These are phyloP conservation scores for Discostella pseudostelligera DNA, from an alignment of 108 stramenopile genomes.

Conservation along the genomic window DNA sequence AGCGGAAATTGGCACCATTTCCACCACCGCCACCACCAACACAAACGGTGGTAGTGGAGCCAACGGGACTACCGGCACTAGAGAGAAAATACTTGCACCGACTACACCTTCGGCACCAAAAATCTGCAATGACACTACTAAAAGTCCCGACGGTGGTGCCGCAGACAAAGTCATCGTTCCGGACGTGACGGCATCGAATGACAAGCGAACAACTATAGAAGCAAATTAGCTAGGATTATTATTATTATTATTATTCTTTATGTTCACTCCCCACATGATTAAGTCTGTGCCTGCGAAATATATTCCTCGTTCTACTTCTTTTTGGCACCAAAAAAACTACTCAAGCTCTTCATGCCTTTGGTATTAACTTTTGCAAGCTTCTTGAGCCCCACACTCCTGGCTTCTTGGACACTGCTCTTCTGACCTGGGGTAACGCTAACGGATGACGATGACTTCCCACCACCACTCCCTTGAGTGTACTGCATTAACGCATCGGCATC, in stretches of 20 bases:
- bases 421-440: slow-evolving; percentile 18
- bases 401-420: slow-evolving; percentile 29
- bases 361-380: slow-evolving; percentile 69
- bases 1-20: too few relatives aligned
- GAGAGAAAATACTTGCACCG: too few relatives aligned
- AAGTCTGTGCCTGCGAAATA: neutral
- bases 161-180: neutral
- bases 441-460: slow-evolving; percentile 6
- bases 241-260: neutral
- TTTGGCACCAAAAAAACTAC: slow-evolving; percentile 62
- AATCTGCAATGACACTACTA: neutral
- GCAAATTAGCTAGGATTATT: neutral
- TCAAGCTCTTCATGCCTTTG: slow-evolving; percentile 73
- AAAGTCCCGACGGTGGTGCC: neutral
- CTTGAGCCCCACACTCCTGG: slow-evolving; percentile 57
- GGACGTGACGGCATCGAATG: slow-evolving; percentile 1
- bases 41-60: too few relatives aligned
- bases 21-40: too few relatives aligned
- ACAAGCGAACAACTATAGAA: slow-evolving; percentile 5
- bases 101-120: too few relatives aligned
- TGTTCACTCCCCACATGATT: too few relatives aligned
- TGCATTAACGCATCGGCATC: slow-evolving; percentile 46
- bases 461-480: slow-evolving; percentile 28
- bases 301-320: slow-evolving; percentile 11
- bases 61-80: too few relatives aligned